Conservation (phyloP, 345 rosid genomes). For the Corymbia maculata region DNA sequence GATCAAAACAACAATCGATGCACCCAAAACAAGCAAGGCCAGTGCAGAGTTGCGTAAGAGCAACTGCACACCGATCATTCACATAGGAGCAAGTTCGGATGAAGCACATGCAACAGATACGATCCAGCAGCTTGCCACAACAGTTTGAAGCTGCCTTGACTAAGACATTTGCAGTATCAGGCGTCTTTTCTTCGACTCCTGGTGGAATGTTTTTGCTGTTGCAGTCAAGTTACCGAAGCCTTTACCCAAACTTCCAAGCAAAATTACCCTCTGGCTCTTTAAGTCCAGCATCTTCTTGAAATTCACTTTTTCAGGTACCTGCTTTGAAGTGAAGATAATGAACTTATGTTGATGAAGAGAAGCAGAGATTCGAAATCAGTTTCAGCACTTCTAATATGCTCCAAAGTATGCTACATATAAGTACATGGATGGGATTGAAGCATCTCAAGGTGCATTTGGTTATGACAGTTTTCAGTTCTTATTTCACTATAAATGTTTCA, state of each 20-base stretch:
- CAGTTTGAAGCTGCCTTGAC: slow-evolving; percentile 53
- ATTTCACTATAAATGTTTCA: neutral
- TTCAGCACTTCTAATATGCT: neutral
- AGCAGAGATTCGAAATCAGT: neutral
- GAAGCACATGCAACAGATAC: slow-evolving; percentile 81
- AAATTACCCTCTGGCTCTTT: slow-evolving; percentile 12
- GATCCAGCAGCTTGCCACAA: slow-evolving; percentile 26
- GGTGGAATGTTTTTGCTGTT: slow-evolving; percentile 56
- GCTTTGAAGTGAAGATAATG: neutral
- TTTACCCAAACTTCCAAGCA: slow-evolving; percentile 37
- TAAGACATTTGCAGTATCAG: slow-evolving; percentile 46
- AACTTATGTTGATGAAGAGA: neutral
- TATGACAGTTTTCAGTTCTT: neutral
- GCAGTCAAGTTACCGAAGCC: slow-evolving; percentile 72
- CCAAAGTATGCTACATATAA: neutral
- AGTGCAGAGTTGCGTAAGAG: slow-evolving; percentile 49
- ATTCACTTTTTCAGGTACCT: slow-evolving; percentile 19
- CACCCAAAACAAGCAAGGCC: slow-evolving; percentile 73
- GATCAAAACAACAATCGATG: slow-evolving; percentile 50
- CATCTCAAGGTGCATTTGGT: neutral
- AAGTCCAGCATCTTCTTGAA: slow-evolving; percentile 15
- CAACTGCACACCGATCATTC: slow-evolving; percentile 54
- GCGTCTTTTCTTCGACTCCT: slow-evolving; percentile 50
- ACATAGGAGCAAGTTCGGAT: slow-evolving; percentile 42
- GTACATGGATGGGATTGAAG: neutral